Percentiles rank a stretch among this genome's conserved stretches.
phyloP scores from a whole-genome alignment of 164 flowering plant species.

The Vitis rotundifolia region DNA sequence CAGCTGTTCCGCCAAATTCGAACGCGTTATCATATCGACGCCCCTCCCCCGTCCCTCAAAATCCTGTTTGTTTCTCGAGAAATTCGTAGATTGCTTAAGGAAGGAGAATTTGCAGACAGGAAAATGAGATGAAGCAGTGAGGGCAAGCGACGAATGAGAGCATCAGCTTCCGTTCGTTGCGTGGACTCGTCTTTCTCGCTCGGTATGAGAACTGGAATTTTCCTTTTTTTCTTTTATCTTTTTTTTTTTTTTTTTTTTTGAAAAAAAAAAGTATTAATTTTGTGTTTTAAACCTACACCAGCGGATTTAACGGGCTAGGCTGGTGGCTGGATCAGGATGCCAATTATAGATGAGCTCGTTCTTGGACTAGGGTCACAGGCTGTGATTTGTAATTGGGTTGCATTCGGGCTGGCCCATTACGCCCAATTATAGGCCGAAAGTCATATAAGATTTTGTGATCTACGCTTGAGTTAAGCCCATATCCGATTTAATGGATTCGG shows the following conservation, averaged over 20 bases:
- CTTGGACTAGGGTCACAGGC: too few relatives aligned
- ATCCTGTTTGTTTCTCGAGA: constrained; percentile 11
- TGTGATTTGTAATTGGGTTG: too few relatives aligned
- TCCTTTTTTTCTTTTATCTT: neutral
- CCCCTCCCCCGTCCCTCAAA: constrained; percentile 8
- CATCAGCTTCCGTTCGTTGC: constrained; percentile 13
- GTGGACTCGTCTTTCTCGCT: constrained; percentile 15
- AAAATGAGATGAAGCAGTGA: neutral
- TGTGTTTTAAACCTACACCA: too few relatives aligned
- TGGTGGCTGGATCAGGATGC: too few relatives aligned
- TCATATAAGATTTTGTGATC: too few relatives aligned
- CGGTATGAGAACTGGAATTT: neutral
- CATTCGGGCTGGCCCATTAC: too few relatives aligned
- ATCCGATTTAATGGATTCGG: too few relatives aligned
- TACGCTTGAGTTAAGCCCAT: too few relatives aligned
- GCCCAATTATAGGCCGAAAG: too few relatives aligned
- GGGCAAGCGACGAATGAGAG: neutral
- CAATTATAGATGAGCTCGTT: too few relatives aligned
- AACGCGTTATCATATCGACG: constrained; percentile 75
- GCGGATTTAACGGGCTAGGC: too few relatives aligned
- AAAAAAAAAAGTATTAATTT: neutral
- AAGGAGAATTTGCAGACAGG: constrained; percentile 13
- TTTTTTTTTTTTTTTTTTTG: neutral
- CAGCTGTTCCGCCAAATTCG: constrained; percentile 87
- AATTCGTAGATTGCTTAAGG: neutral